phyloP scores from a whole-genome alignment of 2,329 filamentous ascomycete genomes.

The Colletotrichum sp. region DNA sequence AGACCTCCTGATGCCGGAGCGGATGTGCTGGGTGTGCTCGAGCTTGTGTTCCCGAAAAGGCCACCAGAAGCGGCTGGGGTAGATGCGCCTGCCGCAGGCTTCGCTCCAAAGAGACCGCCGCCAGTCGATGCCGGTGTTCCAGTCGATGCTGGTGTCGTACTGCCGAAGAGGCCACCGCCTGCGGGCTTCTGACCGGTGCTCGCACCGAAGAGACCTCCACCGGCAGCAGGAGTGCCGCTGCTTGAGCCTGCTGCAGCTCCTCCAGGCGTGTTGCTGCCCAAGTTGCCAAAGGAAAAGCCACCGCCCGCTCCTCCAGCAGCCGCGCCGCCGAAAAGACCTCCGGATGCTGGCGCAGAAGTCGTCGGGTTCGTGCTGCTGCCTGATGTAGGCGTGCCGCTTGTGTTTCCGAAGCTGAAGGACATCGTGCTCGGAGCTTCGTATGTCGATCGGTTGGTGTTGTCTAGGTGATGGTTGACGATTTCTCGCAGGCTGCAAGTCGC shows the following conservation, averaged over 20 bases:
- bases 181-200: constrained; percentile 24
- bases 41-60: constrained; percentile 7
- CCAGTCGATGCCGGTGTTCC: constrained; percentile 22
- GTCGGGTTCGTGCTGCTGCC: constrained; percentile 25
- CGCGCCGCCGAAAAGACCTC: constrained; percentile 43
- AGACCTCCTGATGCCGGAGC: constrained; percentile 23
- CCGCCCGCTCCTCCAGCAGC: constrained; percentile 30
- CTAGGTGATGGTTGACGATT: background rate
- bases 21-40: constrained; percentile 19
- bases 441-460: background rate
- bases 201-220: constrained; percentile 36
- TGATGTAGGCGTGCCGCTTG: constrained; percentile 29
- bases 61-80: constrained; percentile 10
- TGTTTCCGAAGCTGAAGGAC: constrained; percentile 44
- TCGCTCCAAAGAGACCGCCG: constrained; percentile 34
- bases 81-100: constrained; percentile 12
- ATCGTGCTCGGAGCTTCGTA: constrained; percentile 28
- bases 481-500: background rate
- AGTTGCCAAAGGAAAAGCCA: constrained; percentile 46
- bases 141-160: constrained; percentile 24
- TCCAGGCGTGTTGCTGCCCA: constrained; percentile 21
- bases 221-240: constrained; percentile 31
- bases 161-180: constrained; percentile 29
- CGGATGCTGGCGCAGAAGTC: constrained; percentile 42
- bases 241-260: constrained; percentile 26